These are phyloP conservation scores for Gryganskiella cystojenkinii DNA, from an alignment of 192 early-diverging fungal genomes.

Conservation along the genomic window DNA sequence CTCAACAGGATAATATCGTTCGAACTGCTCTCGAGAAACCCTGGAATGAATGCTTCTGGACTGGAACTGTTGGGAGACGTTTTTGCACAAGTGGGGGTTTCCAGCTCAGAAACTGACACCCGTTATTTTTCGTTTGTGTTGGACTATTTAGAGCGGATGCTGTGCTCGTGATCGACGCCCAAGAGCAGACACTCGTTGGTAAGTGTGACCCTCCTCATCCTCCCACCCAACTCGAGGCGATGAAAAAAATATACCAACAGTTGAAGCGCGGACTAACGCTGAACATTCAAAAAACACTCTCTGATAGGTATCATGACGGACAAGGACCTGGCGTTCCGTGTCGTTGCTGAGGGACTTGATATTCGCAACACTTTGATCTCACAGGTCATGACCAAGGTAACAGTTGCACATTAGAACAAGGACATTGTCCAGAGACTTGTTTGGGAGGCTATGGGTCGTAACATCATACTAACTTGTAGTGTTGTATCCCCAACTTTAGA, in stretches of 20 bases:
- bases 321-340: conserved; percentile 91
- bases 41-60: too few relatives aligned
- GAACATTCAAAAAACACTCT: background rate
- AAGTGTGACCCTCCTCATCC: background rate
- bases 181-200: conserved; percentile 52
- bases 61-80: background rate
- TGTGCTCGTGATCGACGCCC: conserved; percentile 54
- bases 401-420: background rate
- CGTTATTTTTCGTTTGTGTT: background rate
- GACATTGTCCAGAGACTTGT: too few relatives aligned
- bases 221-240: too few relatives aligned
- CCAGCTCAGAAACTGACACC: background rate
- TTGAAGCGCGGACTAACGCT: background rate
- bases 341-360: conserved; percentile 80
- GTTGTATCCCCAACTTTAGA: conserved; percentile 27
- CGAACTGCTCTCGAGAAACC: too few relatives aligned
- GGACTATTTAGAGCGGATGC: conserved; percentile 47
- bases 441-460: background rate
- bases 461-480: background rate
- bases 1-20: too few relatives aligned
- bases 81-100: background rate
- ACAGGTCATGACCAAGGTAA: conserved; percentile 80
- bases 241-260: background rate
- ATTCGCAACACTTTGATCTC: conserved; percentile 70
- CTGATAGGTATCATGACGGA: conserved; percentile 89